Evolutionary conservation across 768 basidiomycete genomes (phyloP).

Genomic region (Leccinum rimulosum): DNA sequence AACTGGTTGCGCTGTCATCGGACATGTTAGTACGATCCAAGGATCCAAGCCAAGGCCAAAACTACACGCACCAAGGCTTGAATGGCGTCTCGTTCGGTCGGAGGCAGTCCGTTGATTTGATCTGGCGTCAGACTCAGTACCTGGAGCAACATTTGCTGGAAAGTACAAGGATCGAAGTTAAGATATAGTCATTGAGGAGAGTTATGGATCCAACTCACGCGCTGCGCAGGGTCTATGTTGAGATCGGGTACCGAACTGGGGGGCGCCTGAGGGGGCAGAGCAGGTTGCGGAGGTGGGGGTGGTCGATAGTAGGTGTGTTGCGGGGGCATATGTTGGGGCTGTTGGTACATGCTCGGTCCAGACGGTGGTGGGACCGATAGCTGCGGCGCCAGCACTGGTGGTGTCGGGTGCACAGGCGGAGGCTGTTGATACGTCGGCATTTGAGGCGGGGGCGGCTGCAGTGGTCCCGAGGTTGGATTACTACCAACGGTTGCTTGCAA

Average conservation of each 20-base stretch:
- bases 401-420: constrained; percentile 32
- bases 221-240: constrained; percentile 49
- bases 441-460: constrained; percentile 33
- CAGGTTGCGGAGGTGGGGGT: constrained; percentile 31
- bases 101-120: constrained; percentile 79
- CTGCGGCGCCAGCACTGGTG: constrained; percentile 33
- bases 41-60: background rate
- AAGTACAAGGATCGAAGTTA: background rate
- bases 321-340: constrained; percentile 30
- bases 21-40: background rate
- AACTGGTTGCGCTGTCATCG: constrained; percentile 33
- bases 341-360: constrained; percentile 30
- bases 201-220: constrained; percentile 32
- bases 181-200: background rate
- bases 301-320: constrained; percentile 34
- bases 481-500: constrained; percentile 41
- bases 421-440: constrained; percentile 31
- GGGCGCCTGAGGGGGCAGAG: constrained; percentile 29
- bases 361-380: constrained; percentile 31
- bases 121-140: constrained; percentile 79
- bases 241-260: constrained; percentile 35
- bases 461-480: constrained; percentile 25
- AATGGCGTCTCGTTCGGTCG: constrained; percentile 75
- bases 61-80: constrained; percentile 62
- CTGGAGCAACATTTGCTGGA: constrained; percentile 79